Base-by-base conservation (phyloP, 305 asterid species). In the Andrographis paniculata region DNA sequence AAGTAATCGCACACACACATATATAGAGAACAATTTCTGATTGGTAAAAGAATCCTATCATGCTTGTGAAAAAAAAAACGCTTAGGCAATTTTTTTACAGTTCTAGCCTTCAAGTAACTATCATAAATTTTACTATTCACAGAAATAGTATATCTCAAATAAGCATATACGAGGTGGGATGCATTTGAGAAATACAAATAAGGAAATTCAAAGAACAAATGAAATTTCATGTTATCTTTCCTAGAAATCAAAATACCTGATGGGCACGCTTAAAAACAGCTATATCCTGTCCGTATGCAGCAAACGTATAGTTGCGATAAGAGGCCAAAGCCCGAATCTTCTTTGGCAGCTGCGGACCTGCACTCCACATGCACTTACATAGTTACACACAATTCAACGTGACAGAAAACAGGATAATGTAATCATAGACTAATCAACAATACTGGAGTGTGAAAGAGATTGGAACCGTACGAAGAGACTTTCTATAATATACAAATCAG, bases 201-300 rank as follows among this genome's bases (percentile, higher is more conserved):
- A n/a, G 5, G 17, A 33, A 33, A 13, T n/a, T 7, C 4, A 13
- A 37, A 13, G 5, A 13, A 37, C 17, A 13, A 13, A 37, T 1
- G 17, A 37, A 9, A 1, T 37, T 37, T 12, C 4, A 13, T 13
- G 16, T 37, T 5, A 37, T 5, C 3, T 37, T 37, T 37, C 14
- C 8, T 37, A 9, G 14, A 5, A 37, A 37, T 5, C 8, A 6
- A 37, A 13, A 55, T 56, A 89, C 98, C 98, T 63, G 84, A 74
- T 85, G 93, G 52, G 87, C 91, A 67, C 95, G 98, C 73, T 69
- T 82, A 56, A 89, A 75, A 60, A 89, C 93, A 31, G 87, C 95
- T 38, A 89, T 68, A 14, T 62, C 60, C 51, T 60, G 69, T 56
- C 95, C 98, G 62, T 72, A 82, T 15, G 98, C 95, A 16, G 86